These are phyloP conservation scores for Mortierella sp. DNA, from an alignment of 371 early-diverging fungal genomes.

Conservation along the genomic window DNA sequence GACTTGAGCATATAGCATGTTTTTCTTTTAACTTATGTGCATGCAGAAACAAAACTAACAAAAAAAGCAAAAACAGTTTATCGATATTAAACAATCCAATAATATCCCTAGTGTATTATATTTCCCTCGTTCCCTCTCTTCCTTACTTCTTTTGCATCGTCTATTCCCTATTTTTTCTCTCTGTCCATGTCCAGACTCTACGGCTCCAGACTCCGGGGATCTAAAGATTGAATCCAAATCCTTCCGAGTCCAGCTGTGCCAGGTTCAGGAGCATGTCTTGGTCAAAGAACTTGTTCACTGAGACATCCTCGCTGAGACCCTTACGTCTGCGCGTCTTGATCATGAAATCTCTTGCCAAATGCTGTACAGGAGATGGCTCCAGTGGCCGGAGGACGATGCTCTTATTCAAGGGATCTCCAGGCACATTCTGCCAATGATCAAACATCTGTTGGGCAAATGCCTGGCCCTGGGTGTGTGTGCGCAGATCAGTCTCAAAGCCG, in stretches of 20 bases:
- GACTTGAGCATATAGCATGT: no score
- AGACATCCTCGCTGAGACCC: conserved; percentile 92
- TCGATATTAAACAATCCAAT: no score
- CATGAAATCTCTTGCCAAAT: conserved; percentile 97
- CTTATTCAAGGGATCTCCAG: conserved; percentile 97
- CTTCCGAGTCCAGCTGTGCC: conserved; percentile 62
- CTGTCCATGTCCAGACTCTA: background rate
- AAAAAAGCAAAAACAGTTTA: no score
- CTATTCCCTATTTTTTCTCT: background rate
- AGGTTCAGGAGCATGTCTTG: conserved; percentile 84
- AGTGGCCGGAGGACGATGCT: conserved; percentile 87
- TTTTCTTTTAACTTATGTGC: no score
- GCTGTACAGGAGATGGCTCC: conserved; percentile 88
- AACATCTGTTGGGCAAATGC: conserved; percentile 96
- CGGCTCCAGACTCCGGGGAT: no score
- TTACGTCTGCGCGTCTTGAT: conserved; percentile 97
- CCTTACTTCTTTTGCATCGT: background rate
- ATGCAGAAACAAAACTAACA: no score
- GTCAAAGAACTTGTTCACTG: conserved; percentile 95
- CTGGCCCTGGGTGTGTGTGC: conserved; percentile 96
- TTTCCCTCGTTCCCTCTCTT: background rate
- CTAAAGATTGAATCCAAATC: conserved; percentile 44
- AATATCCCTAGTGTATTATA: no score
- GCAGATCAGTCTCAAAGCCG: conserved; percentile 97
- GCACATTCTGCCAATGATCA: conserved; percentile 97